Percentiles rank a stretch among this genome's conserved stretches.
Conservation (phyloP, 1,284 basidiomycete species). For the Fomitopsis betulina region DNA sequence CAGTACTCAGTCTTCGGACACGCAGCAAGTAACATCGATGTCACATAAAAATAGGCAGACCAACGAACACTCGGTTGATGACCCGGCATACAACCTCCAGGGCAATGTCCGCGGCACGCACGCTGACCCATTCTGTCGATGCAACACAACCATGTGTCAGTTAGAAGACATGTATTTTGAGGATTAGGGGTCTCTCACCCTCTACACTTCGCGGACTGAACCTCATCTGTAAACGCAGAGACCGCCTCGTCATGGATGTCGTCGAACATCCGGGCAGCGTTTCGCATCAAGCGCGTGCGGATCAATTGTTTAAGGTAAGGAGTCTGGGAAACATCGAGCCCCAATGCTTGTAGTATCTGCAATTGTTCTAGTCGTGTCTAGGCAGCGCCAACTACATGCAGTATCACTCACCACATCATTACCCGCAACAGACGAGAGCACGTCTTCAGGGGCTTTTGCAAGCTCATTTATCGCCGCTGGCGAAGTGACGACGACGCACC, state of each 20-base stretch:
- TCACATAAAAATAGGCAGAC: slow-evolving; percentile 34
- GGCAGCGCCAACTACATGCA: background rate
- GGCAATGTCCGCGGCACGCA: slow-evolving; percentile 26
- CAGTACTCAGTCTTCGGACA: background rate
- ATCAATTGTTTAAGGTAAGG: slow-evolving; percentile 24
- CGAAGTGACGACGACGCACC: slow-evolving; percentile 25
- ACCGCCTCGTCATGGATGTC: slow-evolving; percentile 15
- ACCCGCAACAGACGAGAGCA: slow-evolving; percentile 23
- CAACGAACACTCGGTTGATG: slow-evolving; percentile 41
- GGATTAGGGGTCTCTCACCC: slow-evolving; percentile 15
- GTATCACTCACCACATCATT: slow-evolving; percentile 21
- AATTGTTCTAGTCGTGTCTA: background rate
- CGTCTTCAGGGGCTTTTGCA: slow-evolving; percentile 25
- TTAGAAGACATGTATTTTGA: too few species aligned
- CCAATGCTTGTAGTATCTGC: slow-evolving; percentile 19
- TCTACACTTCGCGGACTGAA: slow-evolving; percentile 4
- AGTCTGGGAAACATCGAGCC: slow-evolving; percentile 15
- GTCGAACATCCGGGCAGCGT: slow-evolving; percentile 8
- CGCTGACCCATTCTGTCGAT: slow-evolving; percentile 10
- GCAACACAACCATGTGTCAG: background rate
- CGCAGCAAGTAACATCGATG: background rate
- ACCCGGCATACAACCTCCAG: slow-evolving; percentile 30
- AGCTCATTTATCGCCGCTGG: slow-evolving; percentile 24
- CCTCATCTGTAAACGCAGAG: slow-evolving; percentile 5
- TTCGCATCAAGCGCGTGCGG: slow-evolving; percentile 17